These are phyloP conservation scores for Arxiozyma telluris DNA, from an alignment of 1,139 yeast genomes.

Conservation along the genomic window DNA sequence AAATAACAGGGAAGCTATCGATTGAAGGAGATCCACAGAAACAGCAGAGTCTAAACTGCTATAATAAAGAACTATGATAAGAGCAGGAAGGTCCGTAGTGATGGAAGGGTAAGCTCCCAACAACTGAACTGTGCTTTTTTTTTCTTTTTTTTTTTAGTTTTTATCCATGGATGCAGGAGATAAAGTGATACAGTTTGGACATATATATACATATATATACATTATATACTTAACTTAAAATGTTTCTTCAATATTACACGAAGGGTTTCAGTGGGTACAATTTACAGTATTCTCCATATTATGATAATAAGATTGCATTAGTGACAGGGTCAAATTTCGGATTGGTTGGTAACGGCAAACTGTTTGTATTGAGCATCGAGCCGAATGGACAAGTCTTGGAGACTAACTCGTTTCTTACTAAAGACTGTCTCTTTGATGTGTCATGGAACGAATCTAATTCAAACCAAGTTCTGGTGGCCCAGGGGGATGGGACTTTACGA, in stretches of 20 bases:
- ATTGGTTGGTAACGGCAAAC: slow-evolving; percentile 84
- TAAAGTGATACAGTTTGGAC: too few species aligned
- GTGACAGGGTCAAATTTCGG: slow-evolving; percentile 92
- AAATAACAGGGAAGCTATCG: not conserved
- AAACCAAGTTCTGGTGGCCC: slow-evolving; percentile 71
- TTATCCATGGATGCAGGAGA: too few species aligned
- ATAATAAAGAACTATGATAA: not conserved
- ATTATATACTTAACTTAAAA: not conserved
- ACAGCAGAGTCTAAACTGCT: not conserved
- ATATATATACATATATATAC: too few species aligned
- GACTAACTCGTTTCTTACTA: slow-evolving; percentile 69
- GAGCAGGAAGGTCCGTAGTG: not conserved
- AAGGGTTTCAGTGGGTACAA: slow-evolving; percentile 81
- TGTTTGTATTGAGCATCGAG: slow-evolving; percentile 59
- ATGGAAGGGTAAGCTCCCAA: not conserved
- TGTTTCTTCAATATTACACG: slow-evolving; percentile 55
- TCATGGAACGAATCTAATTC: slow-evolving; percentile 90
- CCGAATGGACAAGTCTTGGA: slow-evolving; percentile 52
- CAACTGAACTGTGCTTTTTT: too few species aligned
- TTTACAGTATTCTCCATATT: slow-evolving; percentile 84
- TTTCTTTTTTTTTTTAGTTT: too few species aligned
- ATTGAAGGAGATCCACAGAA: not conserved
- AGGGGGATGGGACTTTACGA: slow-evolving; percentile 85
- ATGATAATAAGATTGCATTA: slow-evolving; percentile 81
- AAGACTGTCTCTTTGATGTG: slow-evolving; percentile 82